A percentile compares a stretch with the other conserved stretches of the same genome.
These are phyloP conservation scores for Phlyctochytrium bullatum DNA, from an alignment of 192 early-diverging fungal species.

Conservation along the genomic window DNA sequence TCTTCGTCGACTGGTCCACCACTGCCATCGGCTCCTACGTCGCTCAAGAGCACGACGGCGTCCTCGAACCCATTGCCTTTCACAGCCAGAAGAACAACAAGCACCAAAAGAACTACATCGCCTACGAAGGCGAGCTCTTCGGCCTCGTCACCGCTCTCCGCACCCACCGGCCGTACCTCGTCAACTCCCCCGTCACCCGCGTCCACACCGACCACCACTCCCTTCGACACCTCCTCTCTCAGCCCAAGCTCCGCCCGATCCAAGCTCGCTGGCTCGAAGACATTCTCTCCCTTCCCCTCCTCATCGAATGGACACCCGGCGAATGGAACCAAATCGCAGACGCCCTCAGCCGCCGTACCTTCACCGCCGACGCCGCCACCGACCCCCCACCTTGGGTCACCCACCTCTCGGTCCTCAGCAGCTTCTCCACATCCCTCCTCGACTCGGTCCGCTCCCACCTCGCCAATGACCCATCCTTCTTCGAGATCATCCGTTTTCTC, in stretches of 20 bases:
- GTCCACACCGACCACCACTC: conserved; percentile 17
- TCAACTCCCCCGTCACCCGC: neutral
- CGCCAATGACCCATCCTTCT: conserved; percentile 2
- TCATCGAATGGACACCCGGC: conserved; percentile 14
- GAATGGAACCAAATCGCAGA: conserved; percentile 25
- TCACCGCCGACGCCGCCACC: neutral
- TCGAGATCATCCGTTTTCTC: conserved; percentile 2
- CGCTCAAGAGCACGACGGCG: neutral
- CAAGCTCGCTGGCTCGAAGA: conserved; percentile 15
- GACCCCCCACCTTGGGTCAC: neutral
- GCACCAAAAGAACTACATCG: conserved; percentile 4
- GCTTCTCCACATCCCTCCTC: too few species aligned
- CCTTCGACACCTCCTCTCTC: conserved; percentile 5
- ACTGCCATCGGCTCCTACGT: conserved; percentile 11
- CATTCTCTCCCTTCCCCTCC: conserved; percentile 13
- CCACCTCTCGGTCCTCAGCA: neutral
- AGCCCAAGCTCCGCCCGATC: conserved; percentile 7
- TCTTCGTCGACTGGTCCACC: conserved; percentile 10
- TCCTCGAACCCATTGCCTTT: conserved; percentile 2
- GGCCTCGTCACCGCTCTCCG: conserved; percentile 1
- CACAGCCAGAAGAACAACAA: conserved; percentile 7
- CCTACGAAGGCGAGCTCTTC: conserved; percentile 11
- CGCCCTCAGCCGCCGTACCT: conserved; percentile 11
- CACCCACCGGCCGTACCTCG: conserved; percentile 5
- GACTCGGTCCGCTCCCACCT: neutral